Evolutionary conservation across 345 rosid species (phyloP).

Genomic region (Anacardium occidentale): DNA sequence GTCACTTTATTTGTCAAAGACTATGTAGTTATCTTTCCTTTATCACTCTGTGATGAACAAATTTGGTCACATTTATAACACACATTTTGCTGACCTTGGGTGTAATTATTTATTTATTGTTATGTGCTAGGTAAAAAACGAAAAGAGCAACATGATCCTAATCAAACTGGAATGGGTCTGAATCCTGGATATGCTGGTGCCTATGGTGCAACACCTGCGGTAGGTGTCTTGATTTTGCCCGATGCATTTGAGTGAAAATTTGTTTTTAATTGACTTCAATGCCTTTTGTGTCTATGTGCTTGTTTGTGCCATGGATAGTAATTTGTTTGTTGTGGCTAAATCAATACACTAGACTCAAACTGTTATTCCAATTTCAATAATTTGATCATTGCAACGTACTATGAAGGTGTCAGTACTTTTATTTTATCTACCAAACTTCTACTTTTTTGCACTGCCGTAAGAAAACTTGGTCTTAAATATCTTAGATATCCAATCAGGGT

Average conservation of each 20-base stretch:
- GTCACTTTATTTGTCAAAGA: not conserved
- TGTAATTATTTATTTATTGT: not conserved
- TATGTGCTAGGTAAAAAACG: conserved; percentile 65
- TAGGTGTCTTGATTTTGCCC: conserved; percentile 34
- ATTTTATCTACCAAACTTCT: no score
- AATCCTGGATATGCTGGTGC: conserved; percentile 70
- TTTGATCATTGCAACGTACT: not conserved
- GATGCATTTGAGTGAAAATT: conserved; percentile 7
- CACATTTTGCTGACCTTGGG: not conserved
- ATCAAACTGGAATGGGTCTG: conserved; percentile 50
- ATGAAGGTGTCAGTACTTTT: not conserved
- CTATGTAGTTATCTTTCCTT: not conserved
- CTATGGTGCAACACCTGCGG: conserved; percentile 86
- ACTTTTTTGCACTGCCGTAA: not conserved
- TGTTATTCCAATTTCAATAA: not conserved
- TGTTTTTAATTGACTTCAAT: not conserved
- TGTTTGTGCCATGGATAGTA: not conserved
- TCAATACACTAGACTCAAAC: not conserved
- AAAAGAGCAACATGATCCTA: conserved; percentile 83
- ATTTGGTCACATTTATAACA: not conserved
- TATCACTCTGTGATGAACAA: not conserved
- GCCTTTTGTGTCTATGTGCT: not conserved
- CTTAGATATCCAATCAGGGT: not conserved
- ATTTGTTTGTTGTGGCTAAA: not conserved
- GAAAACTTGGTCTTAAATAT: not conserved